Conservation (phyloP, 129 eudicot species). For the Tagetes erecta region DNA sequence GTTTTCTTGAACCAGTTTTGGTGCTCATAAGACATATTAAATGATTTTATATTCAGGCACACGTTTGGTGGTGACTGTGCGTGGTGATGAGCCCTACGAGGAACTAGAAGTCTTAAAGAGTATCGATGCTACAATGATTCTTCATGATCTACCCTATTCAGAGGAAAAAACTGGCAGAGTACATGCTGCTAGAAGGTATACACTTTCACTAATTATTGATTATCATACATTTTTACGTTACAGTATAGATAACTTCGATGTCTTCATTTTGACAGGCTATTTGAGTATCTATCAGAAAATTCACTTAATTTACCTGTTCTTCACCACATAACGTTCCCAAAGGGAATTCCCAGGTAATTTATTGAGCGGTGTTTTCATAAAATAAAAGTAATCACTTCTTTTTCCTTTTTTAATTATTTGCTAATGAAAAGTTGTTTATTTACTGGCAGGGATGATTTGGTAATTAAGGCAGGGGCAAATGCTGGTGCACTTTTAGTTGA, state of each 20-base stretch:
- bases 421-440: neutral
- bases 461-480: slow-evolving; percentile 86
- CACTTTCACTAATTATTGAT: neutral
- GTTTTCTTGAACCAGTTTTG: neutral
- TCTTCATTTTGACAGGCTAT: slow-evolving; percentile 58
- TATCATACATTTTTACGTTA: neutral
- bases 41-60: slow-evolving; percentile 48
- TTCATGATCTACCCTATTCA: slow-evolving; percentile 69
- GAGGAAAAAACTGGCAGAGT: slow-evolving; percentile 91
- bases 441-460: slow-evolving; percentile 79
- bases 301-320: slow-evolving; percentile 79
- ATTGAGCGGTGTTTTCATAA: slow-evolving; percentile 12
- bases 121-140: slow-evolving; percentile 75
- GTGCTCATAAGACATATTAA: slow-evolving; percentile 18
- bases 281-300: slow-evolving; percentile 81
- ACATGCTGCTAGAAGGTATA: slow-evolving; percentile 93
- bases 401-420: neutral
- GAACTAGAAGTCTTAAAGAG: slow-evolving; percentile 74
- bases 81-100: slow-evolving; percentile 84
- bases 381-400: no score
- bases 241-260: neutral
- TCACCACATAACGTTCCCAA: slow-evolving; percentile 85
- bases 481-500: slow-evolving; percentile 94
- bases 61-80: slow-evolving; percentile 79
- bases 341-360: slow-evolving; percentile 64